Percentiles rank a stretch among this genome's conserved stretches.
phyloP scores from a whole-genome alignment of 768 basidiomycete species.

The Kondoa subrosea region DNA sequence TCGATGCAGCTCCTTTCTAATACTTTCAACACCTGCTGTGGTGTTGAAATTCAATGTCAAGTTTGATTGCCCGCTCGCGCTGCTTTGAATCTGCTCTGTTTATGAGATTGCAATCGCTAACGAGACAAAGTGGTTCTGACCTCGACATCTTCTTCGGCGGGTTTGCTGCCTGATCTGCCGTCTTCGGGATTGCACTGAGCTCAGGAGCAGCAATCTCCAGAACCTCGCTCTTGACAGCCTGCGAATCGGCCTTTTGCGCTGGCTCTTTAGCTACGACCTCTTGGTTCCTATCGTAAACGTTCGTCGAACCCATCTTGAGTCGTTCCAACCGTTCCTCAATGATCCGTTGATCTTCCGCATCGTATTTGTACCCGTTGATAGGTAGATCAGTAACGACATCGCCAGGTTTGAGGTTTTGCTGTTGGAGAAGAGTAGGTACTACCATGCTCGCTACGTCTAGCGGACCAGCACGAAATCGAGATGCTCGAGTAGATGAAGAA shows the following conservation, averaged over 20 bases:
- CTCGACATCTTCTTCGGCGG: not conserved
- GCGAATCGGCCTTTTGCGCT: not conserved
- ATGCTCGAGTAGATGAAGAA: not conserved
- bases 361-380: not conserved
- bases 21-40: too few species aligned
- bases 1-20: too few species aligned
- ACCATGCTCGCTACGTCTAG: not conserved
- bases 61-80: not conserved
- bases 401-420: not conserved
- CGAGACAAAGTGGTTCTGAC: not conserved
- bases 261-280: not conserved
- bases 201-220: not conserved
- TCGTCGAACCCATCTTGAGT: not conserved
- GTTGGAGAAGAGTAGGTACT: not conserved
- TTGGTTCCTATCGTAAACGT: not conserved
- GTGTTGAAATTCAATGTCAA: too few species aligned
- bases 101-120: not conserved
- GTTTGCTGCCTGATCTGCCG: not conserved
- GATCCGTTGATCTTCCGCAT: not conserved
- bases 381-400: not conserved
- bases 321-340: not conserved
- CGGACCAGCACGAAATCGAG: not conserved
- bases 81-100: not conserved
- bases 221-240: not conserved
- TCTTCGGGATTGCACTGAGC: not conserved